Evolutionary conservation across 2,329 filamentous ascomycete genomes (phyloP).

Genomic region (Cryphonectria carpinicola): DNA sequence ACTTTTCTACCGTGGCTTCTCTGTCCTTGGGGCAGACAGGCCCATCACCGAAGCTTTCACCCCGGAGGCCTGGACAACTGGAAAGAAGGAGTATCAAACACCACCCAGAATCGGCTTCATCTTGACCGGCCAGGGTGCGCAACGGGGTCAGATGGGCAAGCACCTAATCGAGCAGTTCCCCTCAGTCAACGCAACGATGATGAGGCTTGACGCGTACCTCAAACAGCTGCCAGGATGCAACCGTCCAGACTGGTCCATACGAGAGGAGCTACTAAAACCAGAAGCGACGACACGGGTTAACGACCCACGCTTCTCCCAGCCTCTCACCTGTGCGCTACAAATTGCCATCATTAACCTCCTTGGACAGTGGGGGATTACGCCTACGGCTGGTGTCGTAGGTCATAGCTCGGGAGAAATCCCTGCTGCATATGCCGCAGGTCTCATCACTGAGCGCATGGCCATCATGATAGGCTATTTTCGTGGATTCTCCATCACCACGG

Average conservation of each 20-base stretch:
- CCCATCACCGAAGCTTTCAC: neutral
- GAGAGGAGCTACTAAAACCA: conserved; percentile 6
- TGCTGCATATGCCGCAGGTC: conserved; percentile 6
- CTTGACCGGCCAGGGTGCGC: conserved; percentile 42
- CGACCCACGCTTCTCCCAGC: conserved; percentile 17
- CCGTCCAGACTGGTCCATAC: conserved; percentile 20
- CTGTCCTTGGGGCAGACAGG: neutral
- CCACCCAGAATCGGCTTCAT: conserved; percentile 26
- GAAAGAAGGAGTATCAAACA: neutral
- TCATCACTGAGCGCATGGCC: conserved; percentile 5
- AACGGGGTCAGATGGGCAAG: conserved; percentile 40
- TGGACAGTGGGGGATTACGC: neutral
- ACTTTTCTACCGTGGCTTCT: conserved; percentile 3
- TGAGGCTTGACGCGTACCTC: neutral
- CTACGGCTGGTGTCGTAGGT: neutral
- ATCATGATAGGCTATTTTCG: conserved; percentile 20
- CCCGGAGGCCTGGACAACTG: conserved; percentile 9
- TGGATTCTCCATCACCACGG: conserved; percentile 5
- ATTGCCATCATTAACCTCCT: conserved; percentile 40
- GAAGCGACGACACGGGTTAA: conserved; percentile 23
- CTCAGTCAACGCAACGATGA: neutral
- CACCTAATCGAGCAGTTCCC: conserved; percentile 13
- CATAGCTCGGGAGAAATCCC: conserved; percentile 30
- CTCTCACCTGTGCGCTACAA: conserved; percentile 45
- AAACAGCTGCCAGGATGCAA: neutral